Evolutionary conservation across 805 yeast species (phyloP).

Genomic region (Kregervanrija delftensis): DNA sequence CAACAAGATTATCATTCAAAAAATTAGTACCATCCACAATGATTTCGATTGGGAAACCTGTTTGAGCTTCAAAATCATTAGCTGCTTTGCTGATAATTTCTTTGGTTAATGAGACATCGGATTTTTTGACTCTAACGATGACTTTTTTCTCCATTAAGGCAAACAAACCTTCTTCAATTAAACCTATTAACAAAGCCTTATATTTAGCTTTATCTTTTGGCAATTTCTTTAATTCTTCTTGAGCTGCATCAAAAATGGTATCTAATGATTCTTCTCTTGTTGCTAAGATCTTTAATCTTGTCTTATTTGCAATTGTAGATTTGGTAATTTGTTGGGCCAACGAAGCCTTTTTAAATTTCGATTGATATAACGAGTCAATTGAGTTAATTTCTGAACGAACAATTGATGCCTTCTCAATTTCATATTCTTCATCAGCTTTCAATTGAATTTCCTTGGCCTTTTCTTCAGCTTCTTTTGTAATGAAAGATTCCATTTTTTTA

Average conservation of each 20-base stretch:
- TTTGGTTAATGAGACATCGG: slow-evolving; percentile 54
- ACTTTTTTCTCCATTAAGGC: slow-evolving; percentile 70
- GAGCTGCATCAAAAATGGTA: slow-evolving; percentile 67
- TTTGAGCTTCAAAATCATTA: slow-evolving; percentile 53
- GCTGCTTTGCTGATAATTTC: slow-evolving; percentile 57
- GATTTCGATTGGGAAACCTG: slow-evolving; percentile 52
- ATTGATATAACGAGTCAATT: slow-evolving; percentile 74
- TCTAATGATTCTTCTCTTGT: slow-evolving; percentile 79
- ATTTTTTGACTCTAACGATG: slow-evolving; percentile 57
- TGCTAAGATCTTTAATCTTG: slow-evolving; percentile 81
- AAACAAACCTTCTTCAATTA: slow-evolving; percentile 71
- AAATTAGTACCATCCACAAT: slow-evolving; percentile 47
- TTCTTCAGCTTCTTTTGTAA: slow-evolving; percentile 98
- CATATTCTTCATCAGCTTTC: slow-evolving; percentile 98
- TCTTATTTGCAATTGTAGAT: slow-evolving; percentile 92
- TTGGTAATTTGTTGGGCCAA: slow-evolving; percentile 93
- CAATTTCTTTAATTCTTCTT: slow-evolving; percentile 50
- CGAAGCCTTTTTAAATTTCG: slow-evolving; percentile 82
- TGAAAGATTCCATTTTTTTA: slow-evolving; percentile 96
- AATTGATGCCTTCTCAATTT: slow-evolving; percentile 91
- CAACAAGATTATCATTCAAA: slow-evolving; percentile 62
- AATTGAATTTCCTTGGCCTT: slow-evolving; percentile 93
- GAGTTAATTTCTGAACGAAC: slow-evolving; percentile 89
- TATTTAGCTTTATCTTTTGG: slow-evolving; percentile 53
- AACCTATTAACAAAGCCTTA: slow-evolving; percentile 61